phyloP scores from a whole-genome alignment of 2,329 filamentous ascomycete species.

The Ampelomyces quisqualis region DNA sequence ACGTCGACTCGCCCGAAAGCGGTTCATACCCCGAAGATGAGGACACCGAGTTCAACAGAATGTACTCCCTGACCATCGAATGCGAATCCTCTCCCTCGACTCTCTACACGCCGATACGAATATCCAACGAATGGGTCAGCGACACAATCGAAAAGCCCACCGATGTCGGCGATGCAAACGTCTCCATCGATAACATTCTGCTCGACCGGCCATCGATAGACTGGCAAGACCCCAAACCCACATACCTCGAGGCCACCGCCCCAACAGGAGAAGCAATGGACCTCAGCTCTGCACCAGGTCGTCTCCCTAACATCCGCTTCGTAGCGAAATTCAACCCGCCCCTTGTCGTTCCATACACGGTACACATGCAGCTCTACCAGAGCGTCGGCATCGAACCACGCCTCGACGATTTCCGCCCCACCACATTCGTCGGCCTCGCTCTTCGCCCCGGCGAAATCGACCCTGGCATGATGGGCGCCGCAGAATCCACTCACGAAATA shows the following conservation, averaged over 20 bases:
- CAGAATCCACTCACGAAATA: conserved; percentile 53
- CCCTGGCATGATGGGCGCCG: conserved; percentile 53
- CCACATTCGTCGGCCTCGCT: conserved; percentile 54
- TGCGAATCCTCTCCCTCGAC: conserved; percentile 55
- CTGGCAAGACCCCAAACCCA: conserved; percentile 72
- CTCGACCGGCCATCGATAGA: conserved; percentile 55
- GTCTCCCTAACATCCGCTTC: conserved; percentile 71
- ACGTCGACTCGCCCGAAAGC: conserved; percentile 29
- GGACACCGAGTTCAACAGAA: conserved; percentile 47
- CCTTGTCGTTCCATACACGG: conserved; percentile 65
- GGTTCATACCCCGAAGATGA: conserved; percentile 34
- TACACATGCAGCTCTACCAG: conserved; percentile 64
- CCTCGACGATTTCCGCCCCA: conserved; percentile 54
- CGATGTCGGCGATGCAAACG: conserved; percentile 38
- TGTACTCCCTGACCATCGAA: conserved; percentile 69
- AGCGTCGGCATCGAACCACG: conserved; percentile 58
- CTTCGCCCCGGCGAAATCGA: conserved; percentile 51
- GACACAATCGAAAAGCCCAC: conserved; percentile 62
- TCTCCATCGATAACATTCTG: conserved; percentile 42
- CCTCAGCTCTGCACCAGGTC: conserved; percentile 54
- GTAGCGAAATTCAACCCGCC: conserved; percentile 74
- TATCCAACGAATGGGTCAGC: conserved; percentile 74
- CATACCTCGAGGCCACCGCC: conserved; percentile 47
- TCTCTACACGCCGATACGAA: conserved; percentile 62
- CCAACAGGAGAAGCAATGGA: conserved; percentile 53